Percentiles rank a stretch among this genome's conserved stretches.
Evolutionary conservation across 192 early-diverging fungal genomes (phyloP).

Genomic region (Lobulomyces angularis): DNA sequence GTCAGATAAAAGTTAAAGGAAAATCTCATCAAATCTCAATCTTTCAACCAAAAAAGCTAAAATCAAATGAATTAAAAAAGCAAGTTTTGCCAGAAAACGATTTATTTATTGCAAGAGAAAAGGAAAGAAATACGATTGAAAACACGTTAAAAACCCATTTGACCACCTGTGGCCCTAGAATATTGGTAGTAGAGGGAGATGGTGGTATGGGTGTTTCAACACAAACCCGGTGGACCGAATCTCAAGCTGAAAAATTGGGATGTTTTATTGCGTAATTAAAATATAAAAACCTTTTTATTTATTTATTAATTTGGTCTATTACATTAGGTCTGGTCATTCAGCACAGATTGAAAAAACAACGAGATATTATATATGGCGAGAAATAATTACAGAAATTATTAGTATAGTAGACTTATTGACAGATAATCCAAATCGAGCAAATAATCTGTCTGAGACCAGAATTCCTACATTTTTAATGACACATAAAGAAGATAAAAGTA

Average conservation of each 20-base stretch:
- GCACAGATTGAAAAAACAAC: conserved; percentile 31
- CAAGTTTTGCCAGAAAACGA: conserved; percentile 1
- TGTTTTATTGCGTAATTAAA: conserved; percentile 22
- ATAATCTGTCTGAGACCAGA: too few relatives aligned
- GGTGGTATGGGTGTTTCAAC: conserved; percentile 36
- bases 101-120: conserved; percentile 26
- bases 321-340: conserved; percentile 17
- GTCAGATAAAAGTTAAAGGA: conserved; percentile 33
- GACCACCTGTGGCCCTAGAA: conserved; percentile 6
- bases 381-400: conserved; percentile 26
- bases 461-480: too few relatives aligned
- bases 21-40: conserved; percentile 26
- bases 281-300: too few relatives aligned
- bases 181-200: conserved; percentile 34
- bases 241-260: conserved; percentile 17
- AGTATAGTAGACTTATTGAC: too few relatives aligned
- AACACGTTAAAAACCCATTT: conserved; percentile 8
- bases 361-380: conserved; percentile 26
- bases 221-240: conserved; percentile 21
- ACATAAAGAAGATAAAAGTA: too few relatives aligned
- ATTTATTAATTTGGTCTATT: too few relatives aligned
- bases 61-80: too few relatives aligned
- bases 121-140: conserved; percentile 22
- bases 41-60: conserved; percentile 29
- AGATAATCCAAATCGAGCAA: too few relatives aligned